Conservation (phyloP, 257 asterid genomes). For the Galeopsis tetrahit region DNA sequence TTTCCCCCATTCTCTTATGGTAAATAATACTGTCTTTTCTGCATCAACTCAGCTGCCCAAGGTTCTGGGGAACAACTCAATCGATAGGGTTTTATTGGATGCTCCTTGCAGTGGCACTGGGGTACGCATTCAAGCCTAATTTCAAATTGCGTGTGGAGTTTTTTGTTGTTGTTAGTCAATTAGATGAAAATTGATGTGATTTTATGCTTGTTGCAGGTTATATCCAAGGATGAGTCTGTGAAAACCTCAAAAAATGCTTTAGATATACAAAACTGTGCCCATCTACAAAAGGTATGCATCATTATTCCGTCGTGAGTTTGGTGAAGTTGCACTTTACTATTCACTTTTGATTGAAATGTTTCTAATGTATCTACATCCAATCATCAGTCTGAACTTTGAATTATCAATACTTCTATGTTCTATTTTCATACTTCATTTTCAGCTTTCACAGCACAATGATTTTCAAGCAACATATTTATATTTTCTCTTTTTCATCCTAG, state of each 20-base stretch:
- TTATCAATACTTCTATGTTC: neutral
- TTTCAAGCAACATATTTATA: neutral
- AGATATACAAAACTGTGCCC: slow-evolving; percentile 80
- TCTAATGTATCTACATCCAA: neutral
- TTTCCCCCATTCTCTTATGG: neutral
- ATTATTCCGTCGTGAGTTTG: neutral
- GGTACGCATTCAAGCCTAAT: slow-evolving; percentile 51
- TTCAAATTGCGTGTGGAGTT: slow-evolving; percentile 23
- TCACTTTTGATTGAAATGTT: slow-evolving; percentile 3
- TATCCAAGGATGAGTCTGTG: slow-evolving; percentile 91
- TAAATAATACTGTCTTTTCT: slow-evolving; percentile 20
- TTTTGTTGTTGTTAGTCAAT: neutral
- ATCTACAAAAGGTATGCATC: slow-evolving; percentile 75
- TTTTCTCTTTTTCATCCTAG: neutral
- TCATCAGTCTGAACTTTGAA: slow-evolving; percentile 12
- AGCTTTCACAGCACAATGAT: slow-evolving; percentile 1
- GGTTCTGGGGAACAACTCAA: slow-evolving; percentile 74
- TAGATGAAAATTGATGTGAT: slow-evolving; percentile 22
- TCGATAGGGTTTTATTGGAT: slow-evolving; percentile 91
- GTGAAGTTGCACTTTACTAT: neutral
- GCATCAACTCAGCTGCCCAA: slow-evolving; percentile 72
- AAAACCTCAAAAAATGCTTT: slow-evolving; percentile 81
- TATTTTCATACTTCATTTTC: slow-evolving; percentile 2
- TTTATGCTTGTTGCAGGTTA: slow-evolving; percentile 60
- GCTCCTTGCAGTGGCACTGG: slow-evolving; percentile 99